Evolutionary conservation across 768 basidiomycete genomes (phyloP).

Genomic region (Sarcomyxa edulis): DNA sequence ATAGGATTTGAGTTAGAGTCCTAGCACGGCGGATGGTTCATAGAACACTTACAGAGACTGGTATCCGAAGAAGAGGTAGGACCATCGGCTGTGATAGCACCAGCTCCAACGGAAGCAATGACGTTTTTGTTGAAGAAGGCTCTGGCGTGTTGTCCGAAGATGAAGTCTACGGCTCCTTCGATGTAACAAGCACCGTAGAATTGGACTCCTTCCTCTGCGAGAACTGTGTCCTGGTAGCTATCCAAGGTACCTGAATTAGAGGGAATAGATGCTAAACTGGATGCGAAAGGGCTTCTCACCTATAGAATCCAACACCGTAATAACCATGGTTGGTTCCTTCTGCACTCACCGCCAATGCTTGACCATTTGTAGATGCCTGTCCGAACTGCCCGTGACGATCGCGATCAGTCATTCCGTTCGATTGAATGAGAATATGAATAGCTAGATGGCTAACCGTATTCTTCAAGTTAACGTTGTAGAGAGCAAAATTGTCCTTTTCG

Average conservation of each 20-base stretch:
- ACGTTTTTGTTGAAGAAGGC: slow-evolving; percentile 19
- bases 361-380: slow-evolving; percentile 11
- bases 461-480: slow-evolving; percentile 47
- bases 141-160: slow-evolving; percentile 18
- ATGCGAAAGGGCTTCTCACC: no score
- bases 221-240: slow-evolving; percentile 19
- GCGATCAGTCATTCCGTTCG: no score
- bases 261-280: no score
- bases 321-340: slow-evolving; percentile 21
- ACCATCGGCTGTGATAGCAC: slow-evolving; percentile 20
- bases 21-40: neutral
- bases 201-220: slow-evolving; percentile 16
- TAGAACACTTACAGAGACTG: slow-evolving; percentile 10
- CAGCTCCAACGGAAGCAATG: slow-evolving; percentile 18
- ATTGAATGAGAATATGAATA: no score
- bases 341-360: slow-evolving; percentile 21
- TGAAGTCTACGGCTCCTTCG: slow-evolving; percentile 20
- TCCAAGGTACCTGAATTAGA: no score
- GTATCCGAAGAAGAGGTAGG: slow-evolving; percentile 10
- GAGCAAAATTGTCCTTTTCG: slow-evolving; percentile 39
- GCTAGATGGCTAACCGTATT: slow-evolving; percentile 41
- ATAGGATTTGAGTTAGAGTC: neutral
- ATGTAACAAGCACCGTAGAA: slow-evolving; percentile 18
- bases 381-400: no score
- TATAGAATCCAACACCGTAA: slow-evolving; percentile 18